A percentile compares a stretch with the other conserved stretches of the same genome.
Evolutionary conservation across 1,284 basidiomycete genomes (phyloP).

Genomic region (Puccinia novopanici): DNA sequence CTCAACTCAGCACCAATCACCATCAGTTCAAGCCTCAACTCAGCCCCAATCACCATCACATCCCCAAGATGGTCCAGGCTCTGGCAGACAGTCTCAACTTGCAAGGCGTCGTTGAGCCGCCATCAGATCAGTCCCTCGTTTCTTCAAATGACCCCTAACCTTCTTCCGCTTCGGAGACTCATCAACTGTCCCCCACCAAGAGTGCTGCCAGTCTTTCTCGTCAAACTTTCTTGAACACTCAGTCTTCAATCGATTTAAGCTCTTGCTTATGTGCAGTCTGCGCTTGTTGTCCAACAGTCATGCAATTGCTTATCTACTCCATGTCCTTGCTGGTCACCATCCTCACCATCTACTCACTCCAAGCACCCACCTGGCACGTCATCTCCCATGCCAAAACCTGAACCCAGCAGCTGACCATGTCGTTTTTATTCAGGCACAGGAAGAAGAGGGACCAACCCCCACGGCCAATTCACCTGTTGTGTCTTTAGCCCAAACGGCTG

Average conservation of each 20-base stretch:
- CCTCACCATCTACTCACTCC: too few relatives aligned
- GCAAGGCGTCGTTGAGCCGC: slow-evolving; percentile 20
- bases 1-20: slow-evolving; percentile 35
- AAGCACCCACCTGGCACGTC: too few relatives aligned
- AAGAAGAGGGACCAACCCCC: neutral
- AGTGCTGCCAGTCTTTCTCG: slow-evolving; percentile 65
- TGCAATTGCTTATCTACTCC: too few relatives aligned
- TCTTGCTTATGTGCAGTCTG: too few relatives aligned
- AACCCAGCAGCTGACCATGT: too few relatives aligned
- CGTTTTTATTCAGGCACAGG: too few relatives aligned
- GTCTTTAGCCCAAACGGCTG: slow-evolving; percentile 62
- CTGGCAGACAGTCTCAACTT: slow-evolving; percentile 52
- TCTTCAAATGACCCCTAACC: slow-evolving; percentile 35
- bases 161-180: neutral
- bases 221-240: slow-evolving; percentile 80
- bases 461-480: slow-evolving; percentile 58
- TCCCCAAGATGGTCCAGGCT: slow-evolving; percentile 58
- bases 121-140: slow-evolving; percentile 42
- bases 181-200: neutral
- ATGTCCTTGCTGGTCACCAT: too few relatives aligned
- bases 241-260: slow-evolving; percentile 81
- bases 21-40: slow-evolving; percentile 51
- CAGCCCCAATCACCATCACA: slow-evolving; percentile 47
- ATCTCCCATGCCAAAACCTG: too few relatives aligned
- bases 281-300: too few relatives aligned